Percentiles rank a stretch among this genome's conserved stretches.
Conservation (phyloP, 2,329 filamentous ascomycete species). For the Fusarium pseudocircinatum region DNA sequence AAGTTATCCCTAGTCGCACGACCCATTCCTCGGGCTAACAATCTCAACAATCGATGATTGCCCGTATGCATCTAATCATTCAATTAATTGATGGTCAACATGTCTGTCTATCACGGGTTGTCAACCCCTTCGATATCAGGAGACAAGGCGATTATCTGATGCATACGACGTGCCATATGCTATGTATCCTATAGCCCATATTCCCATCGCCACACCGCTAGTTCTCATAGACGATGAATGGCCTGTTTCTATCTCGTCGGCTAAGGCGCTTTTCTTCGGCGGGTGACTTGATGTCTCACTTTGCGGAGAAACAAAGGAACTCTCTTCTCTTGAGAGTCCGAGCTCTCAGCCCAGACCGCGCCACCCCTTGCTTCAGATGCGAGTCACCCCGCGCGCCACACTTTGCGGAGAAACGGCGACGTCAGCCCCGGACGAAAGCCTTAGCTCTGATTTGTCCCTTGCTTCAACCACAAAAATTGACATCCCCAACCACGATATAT, state of each 20-base stretch:
- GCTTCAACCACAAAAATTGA: neutral
- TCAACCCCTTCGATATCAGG: slow-evolving; percentile 22
- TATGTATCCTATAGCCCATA: neutral
- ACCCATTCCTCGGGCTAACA: slow-evolving; percentile 12
- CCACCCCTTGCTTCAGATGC: slow-evolving; percentile 27
- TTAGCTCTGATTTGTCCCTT: neutral
- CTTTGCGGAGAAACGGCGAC: slow-evolving; percentile 10
- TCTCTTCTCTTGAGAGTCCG: neutral
- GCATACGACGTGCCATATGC: slow-evolving; percentile 22
- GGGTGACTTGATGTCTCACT: slow-evolving; percentile 34
- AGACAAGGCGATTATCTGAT: slow-evolving; percentile 34
- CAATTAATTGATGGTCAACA: neutral
- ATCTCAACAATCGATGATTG: slow-evolving; percentile 10
- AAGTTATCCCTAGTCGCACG: neutral
- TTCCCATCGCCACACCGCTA: slow-evolving; percentile 38
- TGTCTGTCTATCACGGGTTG: slow-evolving; percentile 2
- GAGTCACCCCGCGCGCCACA: slow-evolving; percentile 29
- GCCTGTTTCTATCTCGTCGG: slow-evolving; percentile 27
- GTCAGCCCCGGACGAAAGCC: neutral
- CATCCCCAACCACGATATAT: neutral
- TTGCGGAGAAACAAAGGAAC: slow-evolving; percentile 33
- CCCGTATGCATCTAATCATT: slow-evolving; percentile 12
- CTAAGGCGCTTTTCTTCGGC: slow-evolving; percentile 26
- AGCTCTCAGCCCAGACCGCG: slow-evolving; percentile 22
- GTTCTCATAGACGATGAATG: slow-evolving; percentile 26